These are phyloP conservation scores for Rhododendron griersonianum DNA, from an alignment of 148 eudicot species.

Conservation along the genomic window DNA sequence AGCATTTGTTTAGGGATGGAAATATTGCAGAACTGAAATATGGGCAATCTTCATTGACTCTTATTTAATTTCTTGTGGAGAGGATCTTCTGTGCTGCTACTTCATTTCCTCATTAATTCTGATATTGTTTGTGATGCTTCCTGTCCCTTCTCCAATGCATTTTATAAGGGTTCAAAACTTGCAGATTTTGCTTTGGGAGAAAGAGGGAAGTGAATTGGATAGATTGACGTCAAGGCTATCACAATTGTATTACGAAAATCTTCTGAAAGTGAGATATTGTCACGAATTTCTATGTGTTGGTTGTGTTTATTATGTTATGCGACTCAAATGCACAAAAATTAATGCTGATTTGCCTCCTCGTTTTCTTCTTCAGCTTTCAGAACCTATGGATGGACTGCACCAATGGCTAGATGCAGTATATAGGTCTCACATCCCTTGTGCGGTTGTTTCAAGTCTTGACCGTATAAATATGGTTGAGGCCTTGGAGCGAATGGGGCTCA, in stretches of 20 bases:
- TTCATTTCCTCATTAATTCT: background rate
- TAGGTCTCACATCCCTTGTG: constrained; percentile 88
- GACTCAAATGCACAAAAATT: background rate
- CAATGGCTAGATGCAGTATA: constrained; percentile 93
- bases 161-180: constrained; percentile 10
- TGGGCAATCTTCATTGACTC: background rate
- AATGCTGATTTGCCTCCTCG: background rate
- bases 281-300: background rate
- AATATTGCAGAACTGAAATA: background rate
- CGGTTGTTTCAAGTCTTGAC: constrained; percentile 87
- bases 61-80: background rate
- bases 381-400: constrained; percentile 72
- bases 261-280: constrained; percentile 48
- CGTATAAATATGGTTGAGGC: constrained; percentile 66
- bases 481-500: constrained; percentile 72
- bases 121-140: background rate
- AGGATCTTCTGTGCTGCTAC: background rate
- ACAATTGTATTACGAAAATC: constrained; percentile 65
- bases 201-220: constrained; percentile 46
- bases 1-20: background rate
- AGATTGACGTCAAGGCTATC: constrained; percentile 67
- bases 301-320: background rate
- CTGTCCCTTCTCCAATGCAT: background rate
- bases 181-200: constrained; percentile 69
- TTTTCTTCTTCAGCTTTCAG: constrained; percentile 54